phyloP scores from a whole-genome alignment of 1,284 basidiomycete species.

The Phenoliferia sp. region DNA sequence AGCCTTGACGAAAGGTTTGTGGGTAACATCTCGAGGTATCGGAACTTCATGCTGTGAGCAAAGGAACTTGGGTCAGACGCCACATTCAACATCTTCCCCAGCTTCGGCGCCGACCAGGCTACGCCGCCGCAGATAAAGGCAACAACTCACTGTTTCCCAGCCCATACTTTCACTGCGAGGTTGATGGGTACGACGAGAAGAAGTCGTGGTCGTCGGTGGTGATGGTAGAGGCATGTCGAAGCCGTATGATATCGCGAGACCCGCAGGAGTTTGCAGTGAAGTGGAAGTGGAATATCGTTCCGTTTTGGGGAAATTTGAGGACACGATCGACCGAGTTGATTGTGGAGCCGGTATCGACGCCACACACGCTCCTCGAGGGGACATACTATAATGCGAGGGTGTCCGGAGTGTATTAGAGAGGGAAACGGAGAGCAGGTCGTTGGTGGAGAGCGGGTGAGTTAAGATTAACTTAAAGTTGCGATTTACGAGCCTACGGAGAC shows the following conservation, averaged over 20 bases:
- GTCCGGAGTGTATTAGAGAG: too few relatives aligned
- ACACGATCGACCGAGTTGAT: conserved; percentile 1
- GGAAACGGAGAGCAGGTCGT: too few relatives aligned
- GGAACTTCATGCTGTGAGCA: conserved; percentile 10
- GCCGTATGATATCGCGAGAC: conserved; percentile 26
- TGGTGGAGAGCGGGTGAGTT: too few relatives aligned
- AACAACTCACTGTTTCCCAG: conserved; percentile 4
- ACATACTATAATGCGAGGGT: too few relatives aligned
- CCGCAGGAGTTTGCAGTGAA: background rate
- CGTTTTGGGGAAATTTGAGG: background rate
- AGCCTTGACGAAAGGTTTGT: background rate
- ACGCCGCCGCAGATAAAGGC: too few relatives aligned
- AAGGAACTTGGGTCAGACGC: background rate
- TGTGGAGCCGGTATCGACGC: too few relatives aligned
- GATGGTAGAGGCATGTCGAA: conserved; percentile 29
- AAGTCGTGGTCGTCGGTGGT: background rate
- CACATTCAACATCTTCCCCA: background rate
- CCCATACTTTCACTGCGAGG: conserved; percentile 1
- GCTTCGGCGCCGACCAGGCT: background rate
- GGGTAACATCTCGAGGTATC: conserved; percentile 8
- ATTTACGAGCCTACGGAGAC: too few relatives aligned
- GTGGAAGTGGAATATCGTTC: background rate
- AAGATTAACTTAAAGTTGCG: too few relatives aligned
- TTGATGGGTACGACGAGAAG: background rate
- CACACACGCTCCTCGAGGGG: too few relatives aligned